Base-by-base conservation (phyloP, 495 filamentous ascomycete species). In the Trichoderma asperelloides region DNA sequence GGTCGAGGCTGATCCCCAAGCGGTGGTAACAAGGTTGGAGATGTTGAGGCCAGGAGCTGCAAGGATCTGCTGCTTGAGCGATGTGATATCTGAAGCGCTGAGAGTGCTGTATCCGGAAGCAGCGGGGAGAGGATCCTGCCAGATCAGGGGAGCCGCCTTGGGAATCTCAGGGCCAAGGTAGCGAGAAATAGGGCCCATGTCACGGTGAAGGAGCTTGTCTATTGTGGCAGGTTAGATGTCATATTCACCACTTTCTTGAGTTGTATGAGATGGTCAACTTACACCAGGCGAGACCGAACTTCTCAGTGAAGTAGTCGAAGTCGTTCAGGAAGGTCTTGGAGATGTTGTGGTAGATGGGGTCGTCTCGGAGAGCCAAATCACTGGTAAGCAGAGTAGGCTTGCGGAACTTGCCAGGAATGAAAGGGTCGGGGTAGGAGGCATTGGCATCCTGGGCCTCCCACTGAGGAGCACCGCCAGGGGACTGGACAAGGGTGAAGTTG, bases 401-500 rank as follows among this genome's bases (percentile, higher is more conserved):
- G 72, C 88, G 87, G 81, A 87, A 89, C 78, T 86, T 85, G 78
- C 72, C 81, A 63, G 82, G 37, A 70, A 90, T 87, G 67, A 73
- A 88, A 28, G 88, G 83, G 75, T 90, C 83, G 21, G 88, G 88
- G 71, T 90, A 87, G 74, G 84, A 79, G 11, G 74, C 73, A 18
- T 87, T 87, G 65, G 80, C 81, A 69, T 83, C 79, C 85, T 89
- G 90, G 66, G 88, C 88, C 21, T 82, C 80, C 86, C 86, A 91
- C 77, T 91, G 88, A 78, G 89, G 84, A 67, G 88, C 88, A 71
- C 88, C 88, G 65, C 84, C 88, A 9, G 88, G 88, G 71, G 82
- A 86, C 86, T 89, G 89, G 73, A 81, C 85, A 39, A 86, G 78
- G 77, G 89, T 88, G 88, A 88, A 91, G 25, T 91, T 88, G 72